These are phyloP conservation scores for Penicillium sp. DNA, from an alignment of 2,329 filamentous ascomycete species.

Conservation along the genomic window DNA sequence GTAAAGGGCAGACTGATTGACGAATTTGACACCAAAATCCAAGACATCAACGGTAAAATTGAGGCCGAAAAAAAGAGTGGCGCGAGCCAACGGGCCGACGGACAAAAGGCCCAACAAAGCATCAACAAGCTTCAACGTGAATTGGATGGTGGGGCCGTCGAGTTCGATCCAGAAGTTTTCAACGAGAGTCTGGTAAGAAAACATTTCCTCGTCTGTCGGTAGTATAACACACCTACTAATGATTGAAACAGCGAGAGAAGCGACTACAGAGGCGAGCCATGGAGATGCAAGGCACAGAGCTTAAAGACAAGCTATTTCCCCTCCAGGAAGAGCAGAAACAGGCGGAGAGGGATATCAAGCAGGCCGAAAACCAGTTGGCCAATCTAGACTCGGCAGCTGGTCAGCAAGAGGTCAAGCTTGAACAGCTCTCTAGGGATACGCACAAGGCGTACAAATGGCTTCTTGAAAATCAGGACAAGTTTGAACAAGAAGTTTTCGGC, in stretches of 20 bases:
- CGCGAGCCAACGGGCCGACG: conserved; percentile 55
- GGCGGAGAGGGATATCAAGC: conserved; percentile 39
- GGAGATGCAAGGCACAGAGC: conserved; percentile 42
- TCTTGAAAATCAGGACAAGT: conserved; percentile 66
- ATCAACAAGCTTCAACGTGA: conserved; percentile 67
- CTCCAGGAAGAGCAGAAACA: conserved; percentile 38
- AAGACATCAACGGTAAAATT: conserved; percentile 42
- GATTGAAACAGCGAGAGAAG: conserved; percentile 57
- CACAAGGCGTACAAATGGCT: conserved; percentile 80
- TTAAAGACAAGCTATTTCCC: conserved; percentile 40
- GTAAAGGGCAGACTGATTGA: conserved; percentile 45
- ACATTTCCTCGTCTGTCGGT: neutral
- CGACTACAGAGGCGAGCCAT: conserved; percentile 40
- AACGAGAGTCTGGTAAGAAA: conserved; percentile 72
- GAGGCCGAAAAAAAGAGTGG: conserved; percentile 56
- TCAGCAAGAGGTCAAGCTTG: conserved; percentile 69
- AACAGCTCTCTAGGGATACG: conserved; percentile 62
- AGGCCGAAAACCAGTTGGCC: conserved; percentile 54
- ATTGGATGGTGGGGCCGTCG: conserved; percentile 61
- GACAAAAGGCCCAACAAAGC: conserved; percentile 53
- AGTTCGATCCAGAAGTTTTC: conserved; percentile 70
- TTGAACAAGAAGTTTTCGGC: conserved; percentile 76
- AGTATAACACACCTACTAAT: conserved; percentile 23
- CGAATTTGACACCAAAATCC: conserved; percentile 39
- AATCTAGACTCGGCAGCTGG: conserved; percentile 73